phyloP scores from a whole-genome alignment of 345 rosid genomes.

The Hibiscus tridactylites region DNA sequence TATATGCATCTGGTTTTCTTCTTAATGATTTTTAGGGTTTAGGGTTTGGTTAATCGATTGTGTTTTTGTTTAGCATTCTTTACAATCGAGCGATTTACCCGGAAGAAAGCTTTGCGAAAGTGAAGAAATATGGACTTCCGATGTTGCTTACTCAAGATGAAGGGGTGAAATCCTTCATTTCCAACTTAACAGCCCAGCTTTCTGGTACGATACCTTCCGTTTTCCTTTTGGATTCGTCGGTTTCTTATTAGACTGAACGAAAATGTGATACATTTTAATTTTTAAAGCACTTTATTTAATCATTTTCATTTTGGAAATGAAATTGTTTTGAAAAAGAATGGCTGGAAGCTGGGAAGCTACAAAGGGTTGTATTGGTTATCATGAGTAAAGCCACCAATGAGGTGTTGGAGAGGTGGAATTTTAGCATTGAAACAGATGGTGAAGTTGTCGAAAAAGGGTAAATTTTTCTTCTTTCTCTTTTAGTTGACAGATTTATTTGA shows the following conservation, averaged over 20 bases:
- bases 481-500: not conserved
- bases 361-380: not conserved
- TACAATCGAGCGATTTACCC: not conserved
- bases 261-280: not conserved
- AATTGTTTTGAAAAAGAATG: not conserved
- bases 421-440: slow-evolving; percentile 43
- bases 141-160: not conserved
- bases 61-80: not conserved
- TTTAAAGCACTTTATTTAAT: not conserved
- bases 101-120: not conserved
- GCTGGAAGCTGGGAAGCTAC: not conserved
- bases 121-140: not conserved
- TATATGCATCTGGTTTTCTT: not conserved
- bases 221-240: not conserved
- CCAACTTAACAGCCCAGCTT: not conserved
- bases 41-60: not conserved
- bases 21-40: not conserved
- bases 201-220: not conserved
- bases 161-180: not conserved
- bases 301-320: not conserved
- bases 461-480: not conserved
- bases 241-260: too few relatives aligned
- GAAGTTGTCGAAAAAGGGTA: slow-evolving; percentile 90
- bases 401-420: not conserved
- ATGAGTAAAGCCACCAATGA: not conserved